Evolutionary conservation across 495 filamentous ascomycete genomes (phyloP).

Genomic region (Podospora pseudocomata): DNA sequence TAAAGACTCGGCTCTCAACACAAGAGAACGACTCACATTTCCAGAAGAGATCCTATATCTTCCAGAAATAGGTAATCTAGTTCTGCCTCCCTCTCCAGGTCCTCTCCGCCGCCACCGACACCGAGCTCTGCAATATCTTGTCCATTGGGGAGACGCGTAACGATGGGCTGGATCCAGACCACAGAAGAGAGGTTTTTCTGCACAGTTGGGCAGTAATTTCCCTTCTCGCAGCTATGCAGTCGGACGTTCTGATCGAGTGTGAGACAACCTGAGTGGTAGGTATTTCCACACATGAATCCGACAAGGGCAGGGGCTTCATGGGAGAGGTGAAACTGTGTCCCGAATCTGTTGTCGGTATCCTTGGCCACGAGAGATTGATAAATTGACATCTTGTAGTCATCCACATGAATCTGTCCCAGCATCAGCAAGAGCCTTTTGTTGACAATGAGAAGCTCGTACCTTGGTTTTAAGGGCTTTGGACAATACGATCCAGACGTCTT

Average conservation of each 20-base stretch:
- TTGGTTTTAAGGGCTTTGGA: constrained; percentile 63
- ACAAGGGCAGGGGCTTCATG: constrained; percentile 63
- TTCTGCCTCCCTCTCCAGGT: constrained; percentile 62
- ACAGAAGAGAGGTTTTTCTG: constrained; percentile 45
- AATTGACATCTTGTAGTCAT: constrained; percentile 70
- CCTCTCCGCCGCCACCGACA: constrained; percentile 74
- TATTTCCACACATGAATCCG: constrained; percentile 76
- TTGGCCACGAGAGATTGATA: constrained; percentile 61
- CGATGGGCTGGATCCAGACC: constrained; percentile 76
- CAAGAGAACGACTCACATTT: constrained; percentile 36
- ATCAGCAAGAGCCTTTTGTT: not conserved
- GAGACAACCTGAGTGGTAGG: constrained; percentile 62
- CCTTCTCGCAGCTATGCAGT: constrained; percentile 86
- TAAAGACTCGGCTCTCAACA: not conserved
- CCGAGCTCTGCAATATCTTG: constrained; percentile 67
- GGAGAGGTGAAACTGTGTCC: constrained; percentile 38
- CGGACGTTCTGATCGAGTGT: constrained; percentile 60
- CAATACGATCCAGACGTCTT: constrained; percentile 86
- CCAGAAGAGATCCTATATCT: constrained; percentile 45
- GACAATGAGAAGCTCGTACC: constrained; percentile 39
- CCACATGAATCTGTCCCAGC: constrained; percentile 67
- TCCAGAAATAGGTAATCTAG: constrained; percentile 52
- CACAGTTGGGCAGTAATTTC: constrained; percentile 57
- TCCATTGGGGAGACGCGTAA: constrained; percentile 55
- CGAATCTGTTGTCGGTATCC: constrained; percentile 29